These are phyloP conservation scores for Penicillium psychrofluorescens DNA, from an alignment of 495 filamentous ascomycete genomes.

Conservation along the genomic window DNA sequence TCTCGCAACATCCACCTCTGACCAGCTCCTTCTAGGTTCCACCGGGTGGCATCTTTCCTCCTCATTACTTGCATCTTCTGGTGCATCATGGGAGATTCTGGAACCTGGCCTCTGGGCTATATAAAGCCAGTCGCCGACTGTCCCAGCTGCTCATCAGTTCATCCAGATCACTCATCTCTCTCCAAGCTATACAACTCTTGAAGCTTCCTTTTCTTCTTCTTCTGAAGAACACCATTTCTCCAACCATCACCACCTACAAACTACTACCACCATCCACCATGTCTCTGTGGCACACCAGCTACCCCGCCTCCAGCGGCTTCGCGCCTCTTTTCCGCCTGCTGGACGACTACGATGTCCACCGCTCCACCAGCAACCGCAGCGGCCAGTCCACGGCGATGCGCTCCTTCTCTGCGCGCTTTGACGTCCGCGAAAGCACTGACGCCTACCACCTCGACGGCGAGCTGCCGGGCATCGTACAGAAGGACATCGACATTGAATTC, in stretches of 20 bases:
- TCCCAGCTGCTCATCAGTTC: too few species aligned
- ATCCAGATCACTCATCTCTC: neutral
- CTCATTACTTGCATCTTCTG: too few species aligned
- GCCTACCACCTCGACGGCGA: slow-evolving; percentile 85
- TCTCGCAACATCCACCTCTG: slow-evolving; percentile 1
- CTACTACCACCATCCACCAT: slow-evolving; percentile 14
- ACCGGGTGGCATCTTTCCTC: too few species aligned
- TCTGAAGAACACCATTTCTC: slow-evolving; percentile 1
- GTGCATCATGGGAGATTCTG: neutral
- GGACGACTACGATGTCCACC: slow-evolving; percentile 39
- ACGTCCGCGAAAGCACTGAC: slow-evolving; percentile 63
- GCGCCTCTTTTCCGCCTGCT: slow-evolving; percentile 39
- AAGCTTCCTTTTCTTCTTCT: neutral
- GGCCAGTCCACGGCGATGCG: slow-evolving; percentile 13
- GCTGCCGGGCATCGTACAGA: slow-evolving; percentile 74
- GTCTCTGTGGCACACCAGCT: slow-evolving; percentile 32
- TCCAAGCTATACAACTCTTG: neutral
- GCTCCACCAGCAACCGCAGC: slow-evolving; percentile 11
- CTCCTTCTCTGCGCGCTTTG: slow-evolving; percentile 71
- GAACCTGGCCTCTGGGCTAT: neutral
- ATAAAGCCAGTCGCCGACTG: neutral
- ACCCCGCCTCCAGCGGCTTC: slow-evolving; percentile 29
- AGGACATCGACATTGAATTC: slow-evolving; percentile 81
- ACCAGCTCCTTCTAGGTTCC: neutral
- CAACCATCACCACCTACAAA: neutral